A percentile compares a stretch with the other conserved stretches of the same genome.
Evolutionary conservation across 768 basidiomycete species (phyloP).

Genomic region (Mycena rebaudengoi): DNA sequence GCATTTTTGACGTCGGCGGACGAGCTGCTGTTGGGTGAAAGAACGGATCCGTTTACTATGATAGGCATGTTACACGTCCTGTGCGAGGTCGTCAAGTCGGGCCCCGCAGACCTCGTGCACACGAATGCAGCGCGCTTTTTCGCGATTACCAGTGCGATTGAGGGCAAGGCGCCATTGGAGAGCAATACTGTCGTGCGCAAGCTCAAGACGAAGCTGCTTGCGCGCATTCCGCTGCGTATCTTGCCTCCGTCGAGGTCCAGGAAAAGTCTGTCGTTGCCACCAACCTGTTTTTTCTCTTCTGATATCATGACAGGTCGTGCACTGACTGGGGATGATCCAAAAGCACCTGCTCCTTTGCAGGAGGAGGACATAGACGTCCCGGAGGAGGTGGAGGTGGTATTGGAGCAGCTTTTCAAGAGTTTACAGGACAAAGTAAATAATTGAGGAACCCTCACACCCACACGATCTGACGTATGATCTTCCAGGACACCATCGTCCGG

Average conservation of each 20-base stretch:
- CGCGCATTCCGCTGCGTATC: conserved; percentile 69
- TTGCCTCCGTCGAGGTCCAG: conserved; percentile 59
- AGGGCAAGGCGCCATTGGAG: conserved; percentile 48
- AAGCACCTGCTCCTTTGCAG: conserved; percentile 19
- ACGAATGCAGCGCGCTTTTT: conserved; percentile 53
- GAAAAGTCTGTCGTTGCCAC: conserved; percentile 46
- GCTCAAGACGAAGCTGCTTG: conserved; percentile 69
- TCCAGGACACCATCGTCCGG: conserved; percentile 91
- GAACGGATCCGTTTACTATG: conserved; percentile 62
- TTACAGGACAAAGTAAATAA: conserved; percentile 93
- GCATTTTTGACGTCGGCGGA: conserved; percentile 61
- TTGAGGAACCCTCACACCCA: no score
- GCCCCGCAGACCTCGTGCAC: conserved; percentile 61
- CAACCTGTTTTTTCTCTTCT: no score
- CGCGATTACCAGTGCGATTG: conserved; percentile 52
- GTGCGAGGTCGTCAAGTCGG: conserved; percentile 75
- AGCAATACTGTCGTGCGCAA: conserved; percentile 77
- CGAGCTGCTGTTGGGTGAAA: conserved; percentile 45
- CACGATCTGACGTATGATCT: conserved; percentile 4
- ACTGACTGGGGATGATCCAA: conserved; percentile 35
- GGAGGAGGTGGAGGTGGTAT: conserved; percentile 75
- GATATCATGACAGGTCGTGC: conserved; percentile 42
- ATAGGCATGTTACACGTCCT: conserved; percentile 76
- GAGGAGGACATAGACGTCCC: conserved; percentile 72
- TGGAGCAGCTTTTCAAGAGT: conserved; percentile 76